Evolutionary conservation across 2,329 filamentous ascomycete species (phyloP).

Genomic region (Aspergillus caelatus): DNA sequence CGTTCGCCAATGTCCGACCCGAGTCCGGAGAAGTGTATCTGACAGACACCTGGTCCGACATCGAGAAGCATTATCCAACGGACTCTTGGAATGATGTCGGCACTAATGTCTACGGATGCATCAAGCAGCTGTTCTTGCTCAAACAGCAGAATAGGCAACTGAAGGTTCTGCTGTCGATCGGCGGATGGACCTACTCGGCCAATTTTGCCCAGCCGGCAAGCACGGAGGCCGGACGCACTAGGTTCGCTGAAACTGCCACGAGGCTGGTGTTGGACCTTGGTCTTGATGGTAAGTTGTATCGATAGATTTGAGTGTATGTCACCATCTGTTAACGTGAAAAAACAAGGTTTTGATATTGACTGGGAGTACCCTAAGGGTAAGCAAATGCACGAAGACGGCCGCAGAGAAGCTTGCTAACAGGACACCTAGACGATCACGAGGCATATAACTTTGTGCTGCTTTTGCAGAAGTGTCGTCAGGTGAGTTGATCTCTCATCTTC

Average conservation of each 20-base stretch:
- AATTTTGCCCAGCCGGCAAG: slow-evolving; percentile 75
- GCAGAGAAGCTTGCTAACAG: slow-evolving; percentile 15
- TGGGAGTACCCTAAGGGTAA: slow-evolving; percentile 51
- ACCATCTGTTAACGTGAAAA: not conserved
- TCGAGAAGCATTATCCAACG: slow-evolving; percentile 67
- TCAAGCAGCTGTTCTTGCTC: slow-evolving; percentile 75
- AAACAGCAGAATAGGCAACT: slow-evolving; percentile 76
- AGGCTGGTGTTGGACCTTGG: slow-evolving; percentile 77
- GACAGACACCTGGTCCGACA: slow-evolving; percentile 70
- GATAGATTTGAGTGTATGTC: not conserved
- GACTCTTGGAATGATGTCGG: slow-evolving; percentile 72
- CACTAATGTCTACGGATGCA: slow-evolving; percentile 72
- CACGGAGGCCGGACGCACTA: slow-evolving; percentile 61
- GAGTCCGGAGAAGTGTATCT: slow-evolving; percentile 76
- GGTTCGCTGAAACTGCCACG: slow-evolving; percentile 72
- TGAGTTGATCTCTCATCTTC: slow-evolving; percentile 18
- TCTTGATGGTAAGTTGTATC: slow-evolving; percentile 56
- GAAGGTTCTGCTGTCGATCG: slow-evolving; percentile 80
- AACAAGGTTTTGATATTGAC: slow-evolving; percentile 48
- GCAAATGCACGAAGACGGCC: not conserved
- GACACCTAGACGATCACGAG: slow-evolving; percentile 41
- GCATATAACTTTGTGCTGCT: slow-evolving; percentile 48
- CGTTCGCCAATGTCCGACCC: slow-evolving; percentile 81
- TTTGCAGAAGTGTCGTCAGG: slow-evolving; percentile 46
- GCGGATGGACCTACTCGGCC: slow-evolving; percentile 76